phyloP scores from a whole-genome alignment of 352 stramenopile genomes.

The Salisapilia sapeloensis region DNA sequence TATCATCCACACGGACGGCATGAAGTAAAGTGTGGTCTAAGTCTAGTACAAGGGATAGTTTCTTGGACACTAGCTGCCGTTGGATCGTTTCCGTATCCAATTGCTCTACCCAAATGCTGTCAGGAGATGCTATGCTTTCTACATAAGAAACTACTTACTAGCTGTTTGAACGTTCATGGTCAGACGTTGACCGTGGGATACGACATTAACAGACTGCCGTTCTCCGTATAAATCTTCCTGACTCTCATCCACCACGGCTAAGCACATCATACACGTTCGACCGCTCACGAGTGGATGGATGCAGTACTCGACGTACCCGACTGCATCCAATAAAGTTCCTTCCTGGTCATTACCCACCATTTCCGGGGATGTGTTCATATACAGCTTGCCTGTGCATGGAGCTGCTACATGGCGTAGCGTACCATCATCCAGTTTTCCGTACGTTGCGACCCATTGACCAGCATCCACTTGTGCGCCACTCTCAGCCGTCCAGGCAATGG shows the following conservation, averaged over 20 bases:
- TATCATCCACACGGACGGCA: constrained; percentile 65
- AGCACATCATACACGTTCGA: constrained; percentile 67
- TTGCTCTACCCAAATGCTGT: constrained; percentile 29
- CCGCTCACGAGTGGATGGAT: constrained; percentile 59
- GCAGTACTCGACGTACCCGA: constrained; percentile 63
- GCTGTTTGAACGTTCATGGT: constrained; percentile 93
- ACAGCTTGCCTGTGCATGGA: constrained; percentile 86
- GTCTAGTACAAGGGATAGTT: constrained; percentile 92
- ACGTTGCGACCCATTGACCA: constrained; percentile 31
- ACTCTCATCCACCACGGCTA: constrained; percentile 47
- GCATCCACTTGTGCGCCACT: constrained; percentile 31
- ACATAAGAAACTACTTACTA: constrained; percentile 61
- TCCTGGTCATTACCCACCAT: too few relatives aligned
- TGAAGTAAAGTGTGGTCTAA: constrained; percentile 96
- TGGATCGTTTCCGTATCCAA: constrained; percentile 76
- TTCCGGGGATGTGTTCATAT: constrained; percentile 6
- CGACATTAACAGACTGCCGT: constrained; percentile 44
- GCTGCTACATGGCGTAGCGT: constrained; percentile 33
- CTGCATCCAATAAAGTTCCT: constrained; percentile 3
- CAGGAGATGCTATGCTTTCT: constrained; percentile 9
- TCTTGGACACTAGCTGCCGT: constrained; percentile 74
- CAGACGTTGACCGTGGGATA: constrained; percentile 82
- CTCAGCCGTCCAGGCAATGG: constrained; percentile 22
- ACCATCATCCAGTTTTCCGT: constrained; percentile 35
- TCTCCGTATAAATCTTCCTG: constrained; percentile 42